These are phyloP conservation scores for Aspergillus japonicus DNA, from an alignment of 2,329 filamentous ascomycete genomes.

Conservation along the genomic window DNA sequence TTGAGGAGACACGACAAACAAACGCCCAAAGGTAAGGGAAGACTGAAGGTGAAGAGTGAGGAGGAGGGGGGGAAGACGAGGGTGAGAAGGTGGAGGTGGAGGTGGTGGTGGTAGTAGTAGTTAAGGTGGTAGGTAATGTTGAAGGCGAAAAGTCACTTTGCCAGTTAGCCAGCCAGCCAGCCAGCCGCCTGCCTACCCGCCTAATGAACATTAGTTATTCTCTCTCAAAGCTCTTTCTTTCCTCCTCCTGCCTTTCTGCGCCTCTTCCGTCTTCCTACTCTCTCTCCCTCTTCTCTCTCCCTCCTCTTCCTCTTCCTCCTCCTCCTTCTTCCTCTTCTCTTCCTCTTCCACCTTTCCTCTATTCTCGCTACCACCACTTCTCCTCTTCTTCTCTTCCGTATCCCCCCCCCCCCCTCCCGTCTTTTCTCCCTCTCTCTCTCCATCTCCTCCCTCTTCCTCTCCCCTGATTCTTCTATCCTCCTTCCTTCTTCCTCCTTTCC, in stretches of 20 bases:
- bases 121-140: too few species aligned
- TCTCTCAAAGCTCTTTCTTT: too few species aligned
- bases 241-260: too few species aligned
- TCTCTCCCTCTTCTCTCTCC: conserved; percentile 10
- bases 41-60: neutral
- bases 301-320: conserved; percentile 21
- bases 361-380: conserved; percentile 20
- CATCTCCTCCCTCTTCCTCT: conserved; percentile 13
- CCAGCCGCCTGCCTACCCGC: neutral
- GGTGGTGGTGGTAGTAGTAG: neutral
- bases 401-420: conserved; percentile 18
- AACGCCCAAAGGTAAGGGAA: too few species aligned
- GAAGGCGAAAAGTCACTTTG: neutral
- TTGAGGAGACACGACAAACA: neutral
- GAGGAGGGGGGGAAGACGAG: neutral
- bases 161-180: neutral
- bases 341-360: conserved; percentile 18
- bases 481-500: conserved; percentile 19
- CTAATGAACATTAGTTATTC: neutral
- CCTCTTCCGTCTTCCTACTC: conserved; percentile 10
- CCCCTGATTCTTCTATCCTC: conserved; percentile 20
- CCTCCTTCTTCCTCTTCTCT: conserved; percentile 16
- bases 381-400: conserved; percentile 24
- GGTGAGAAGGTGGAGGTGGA: neutral
- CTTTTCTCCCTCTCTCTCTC: conserved; percentile 20